Percentiles rank a stretch among this genome's conserved stretches.
phyloP scores from a whole-genome alignment of 2,329 filamentous ascomycete genomes.

The Claviceps spartinae region DNA sequence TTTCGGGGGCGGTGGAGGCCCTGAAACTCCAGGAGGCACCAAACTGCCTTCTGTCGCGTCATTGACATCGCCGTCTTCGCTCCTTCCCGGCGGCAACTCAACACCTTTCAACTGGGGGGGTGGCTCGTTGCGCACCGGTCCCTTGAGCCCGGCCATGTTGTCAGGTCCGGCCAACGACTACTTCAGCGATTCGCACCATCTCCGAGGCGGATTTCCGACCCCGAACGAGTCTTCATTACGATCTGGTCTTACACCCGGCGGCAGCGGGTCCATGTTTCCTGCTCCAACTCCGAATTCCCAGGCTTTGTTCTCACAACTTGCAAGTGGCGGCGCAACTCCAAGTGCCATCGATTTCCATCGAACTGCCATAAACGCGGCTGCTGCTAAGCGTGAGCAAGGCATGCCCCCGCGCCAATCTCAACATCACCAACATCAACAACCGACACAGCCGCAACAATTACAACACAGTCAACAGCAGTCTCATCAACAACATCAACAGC shows the following conservation, averaged over 20 bases:
- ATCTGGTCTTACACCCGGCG: constrained; percentile 84
- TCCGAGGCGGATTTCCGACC: constrained; percentile 78
- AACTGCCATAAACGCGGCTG: constrained; percentile 71
- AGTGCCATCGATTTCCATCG: constrained; percentile 89
- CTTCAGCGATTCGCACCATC: constrained; percentile 65
- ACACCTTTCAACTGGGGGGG: constrained; percentile 67
- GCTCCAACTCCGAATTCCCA: constrained; percentile 78
- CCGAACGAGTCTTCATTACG: constrained; percentile 92
- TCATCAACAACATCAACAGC: constrained; percentile 6
- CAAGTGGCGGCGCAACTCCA: constrained; percentile 74
- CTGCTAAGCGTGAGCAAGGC: constrained; percentile 43
- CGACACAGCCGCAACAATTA: constrained; percentile 22
- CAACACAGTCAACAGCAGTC: constrained; percentile 21
- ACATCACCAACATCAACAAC: constrained; percentile 7
- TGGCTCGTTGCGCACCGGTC: constrained; percentile 79
- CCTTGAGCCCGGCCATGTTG: constrained; percentile 93
- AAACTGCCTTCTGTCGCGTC: constrained; percentile 82
- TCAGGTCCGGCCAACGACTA: constrained; percentile 78
- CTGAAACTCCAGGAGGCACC: constrained; percentile 70
- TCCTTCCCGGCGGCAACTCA: constrained; percentile 59
- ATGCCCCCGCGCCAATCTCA: constrained; percentile 15
- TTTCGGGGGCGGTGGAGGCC: constrained; percentile 51
- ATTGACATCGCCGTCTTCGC: constrained; percentile 77
- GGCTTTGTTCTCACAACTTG: constrained; percentile 65
- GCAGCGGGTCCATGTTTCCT: constrained; percentile 94